A percentile compares a stretch with the other conserved stretches of the same genome.
phyloP scores from a whole-genome alignment of 1,284 basidiomycete genomes.

The Singerocomus inundabilis region DNA sequence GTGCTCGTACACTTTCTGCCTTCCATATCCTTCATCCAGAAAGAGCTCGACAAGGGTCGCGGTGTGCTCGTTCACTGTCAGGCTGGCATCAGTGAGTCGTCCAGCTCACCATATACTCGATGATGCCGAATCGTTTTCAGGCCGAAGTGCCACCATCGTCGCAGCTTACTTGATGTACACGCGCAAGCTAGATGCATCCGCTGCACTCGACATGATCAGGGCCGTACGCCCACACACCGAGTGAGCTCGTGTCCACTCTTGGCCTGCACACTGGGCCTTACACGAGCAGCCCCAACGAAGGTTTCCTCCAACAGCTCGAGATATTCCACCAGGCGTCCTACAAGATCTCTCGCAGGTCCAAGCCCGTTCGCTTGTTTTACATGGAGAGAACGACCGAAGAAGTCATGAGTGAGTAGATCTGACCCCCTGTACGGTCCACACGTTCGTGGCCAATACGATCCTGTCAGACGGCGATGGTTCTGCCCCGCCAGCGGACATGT shows the following conservation, averaged over 20 bases:
- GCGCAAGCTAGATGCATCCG: slow-evolving; percentile 57
- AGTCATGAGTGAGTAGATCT: slow-evolving; percentile 64
- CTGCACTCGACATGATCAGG: slow-evolving; percentile 67
- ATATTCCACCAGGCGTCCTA: slow-evolving; percentile 73
- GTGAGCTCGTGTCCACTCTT: slow-evolving; percentile 42
- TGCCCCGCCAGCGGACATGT: slow-evolving; percentile 61
- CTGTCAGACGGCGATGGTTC: slow-evolving; percentile 69
- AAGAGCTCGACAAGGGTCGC: slow-evolving; percentile 68
- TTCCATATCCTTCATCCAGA: slow-evolving; percentile 77
- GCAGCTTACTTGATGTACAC: slow-evolving; percentile 85
- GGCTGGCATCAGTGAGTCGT: slow-evolving; percentile 76
- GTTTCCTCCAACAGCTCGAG: slow-evolving; percentile 75
- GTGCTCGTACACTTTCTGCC: slow-evolving; percentile 74
- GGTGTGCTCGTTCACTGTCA: slow-evolving; percentile 86
- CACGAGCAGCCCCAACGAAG: slow-evolving; percentile 66
- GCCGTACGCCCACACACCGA: slow-evolving; percentile 64
- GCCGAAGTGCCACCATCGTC: slow-evolving; percentile 77
- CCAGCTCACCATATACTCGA: neutral
- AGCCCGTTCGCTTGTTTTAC: slow-evolving; percentile 76
- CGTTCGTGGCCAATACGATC: slow-evolving; percentile 11
- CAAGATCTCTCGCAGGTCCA: slow-evolving; percentile 67
- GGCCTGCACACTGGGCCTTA: slow-evolving; percentile 5
- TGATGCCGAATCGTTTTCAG: slow-evolving; percentile 36
- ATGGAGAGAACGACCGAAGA: slow-evolving; percentile 71
- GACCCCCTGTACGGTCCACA: neutral